These are phyloP conservation scores for Carex parvula DNA, from an alignment of 176 grass and related monocot species.

Conservation along the genomic window DNA sequence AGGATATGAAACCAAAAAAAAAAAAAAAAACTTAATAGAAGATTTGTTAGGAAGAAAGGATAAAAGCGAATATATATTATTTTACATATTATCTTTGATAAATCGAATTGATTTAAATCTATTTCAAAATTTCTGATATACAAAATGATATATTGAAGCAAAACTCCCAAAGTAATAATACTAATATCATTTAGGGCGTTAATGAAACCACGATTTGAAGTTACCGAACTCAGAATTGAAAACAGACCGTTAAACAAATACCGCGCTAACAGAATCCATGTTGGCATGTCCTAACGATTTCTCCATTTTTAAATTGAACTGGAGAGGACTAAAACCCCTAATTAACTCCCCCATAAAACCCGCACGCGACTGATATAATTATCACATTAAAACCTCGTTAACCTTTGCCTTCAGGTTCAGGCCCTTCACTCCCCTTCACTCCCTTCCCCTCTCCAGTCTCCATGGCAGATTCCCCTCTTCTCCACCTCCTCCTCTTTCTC, in stretches of 20 bases:
- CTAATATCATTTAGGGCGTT: too few relatives aligned
- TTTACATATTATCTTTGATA: too few relatives aligned
- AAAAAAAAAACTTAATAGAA: too few relatives aligned
- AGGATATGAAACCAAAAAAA: too few relatives aligned
- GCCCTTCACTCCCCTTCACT: not conserved
- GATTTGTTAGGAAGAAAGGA: too few relatives aligned
- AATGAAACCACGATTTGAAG: too few relatives aligned
- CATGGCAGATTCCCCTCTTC: constrained; percentile 4
- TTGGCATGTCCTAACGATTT: not conserved
- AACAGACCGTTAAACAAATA: not conserved
- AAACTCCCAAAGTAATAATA: too few relatives aligned
- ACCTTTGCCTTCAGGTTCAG: not conserved
- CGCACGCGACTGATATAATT: not conserved
- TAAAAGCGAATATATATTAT: too few relatives aligned
- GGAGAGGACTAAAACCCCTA: not conserved
- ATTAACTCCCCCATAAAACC: not conserved
- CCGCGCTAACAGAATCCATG: not conserved
- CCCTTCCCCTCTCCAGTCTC: not conserved
- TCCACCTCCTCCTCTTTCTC: constrained; percentile 19
- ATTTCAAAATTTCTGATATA: too few relatives aligned
- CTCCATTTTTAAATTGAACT: not conserved
- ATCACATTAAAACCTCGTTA: not conserved
- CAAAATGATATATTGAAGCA: too few relatives aligned
- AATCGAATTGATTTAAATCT: too few relatives aligned
- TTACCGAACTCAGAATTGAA: not conserved